Evolutionary conservation across 495 filamentous ascomycete species (phyloP).

Genomic region (Lasiosphaeriaceae sp.): DNA sequence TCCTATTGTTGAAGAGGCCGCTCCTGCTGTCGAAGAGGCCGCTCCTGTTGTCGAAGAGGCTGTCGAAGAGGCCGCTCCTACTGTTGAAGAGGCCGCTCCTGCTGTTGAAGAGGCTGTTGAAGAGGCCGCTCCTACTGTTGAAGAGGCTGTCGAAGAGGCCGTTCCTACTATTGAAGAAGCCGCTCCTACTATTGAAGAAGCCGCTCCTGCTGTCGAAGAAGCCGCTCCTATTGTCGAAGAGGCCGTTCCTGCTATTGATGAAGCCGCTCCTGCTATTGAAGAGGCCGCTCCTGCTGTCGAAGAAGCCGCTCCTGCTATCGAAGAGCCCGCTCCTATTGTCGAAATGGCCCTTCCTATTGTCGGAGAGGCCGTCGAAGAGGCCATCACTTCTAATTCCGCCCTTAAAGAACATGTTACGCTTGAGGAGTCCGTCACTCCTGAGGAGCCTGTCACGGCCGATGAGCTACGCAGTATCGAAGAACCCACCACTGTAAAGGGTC

Average conservation of each 20-base stretch:
- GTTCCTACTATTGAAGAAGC: slow-evolving; percentile 2
- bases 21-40: slow-evolving; percentile 4
- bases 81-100: too few species aligned
- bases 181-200: neutral
- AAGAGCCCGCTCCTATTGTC: neutral
- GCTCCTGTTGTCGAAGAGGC: too few species aligned
- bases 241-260: neutral
- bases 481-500: slow-evolving; percentile 4
- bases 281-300: neutral
- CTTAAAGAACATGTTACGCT: too few species aligned
- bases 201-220: neutral
- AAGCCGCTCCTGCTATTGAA: neutral
- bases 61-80: too few species aligned
- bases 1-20: neutral
- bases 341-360: too few species aligned
- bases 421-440: slow-evolving; percentile 2
- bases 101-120: slow-evolving; percentile 3
- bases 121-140: too few species aligned
- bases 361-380: neutral
- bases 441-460: slow-evolving; percentile 5
- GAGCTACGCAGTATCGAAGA: slow-evolving; percentile 9
- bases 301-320: neutral
- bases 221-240: slow-evolving; percentile 4
- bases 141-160: too few species aligned
- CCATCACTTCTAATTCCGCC: too few species aligned